Conservation (phyloP, 345 rosid genomes). For the Nephelium lappaceum region DNA sequence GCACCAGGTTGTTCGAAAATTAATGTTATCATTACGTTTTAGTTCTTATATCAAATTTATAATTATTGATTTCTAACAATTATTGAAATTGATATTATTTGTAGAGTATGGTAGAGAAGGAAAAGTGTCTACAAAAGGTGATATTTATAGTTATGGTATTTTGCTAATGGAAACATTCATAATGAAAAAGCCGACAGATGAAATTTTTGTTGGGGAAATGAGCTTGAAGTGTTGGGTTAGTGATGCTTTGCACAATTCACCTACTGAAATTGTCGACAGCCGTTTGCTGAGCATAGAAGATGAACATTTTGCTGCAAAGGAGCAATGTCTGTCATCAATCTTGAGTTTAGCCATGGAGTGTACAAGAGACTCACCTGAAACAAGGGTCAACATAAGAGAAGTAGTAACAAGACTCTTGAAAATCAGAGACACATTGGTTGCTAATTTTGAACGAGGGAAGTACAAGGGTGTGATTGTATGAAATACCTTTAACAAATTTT, state of each 20-base stretch:
- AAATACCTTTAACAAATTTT: neutral
- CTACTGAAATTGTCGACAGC: neutral
- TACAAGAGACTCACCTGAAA: neutral
- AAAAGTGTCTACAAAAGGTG: neutral
- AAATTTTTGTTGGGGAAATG: slow-evolving; percentile 1
- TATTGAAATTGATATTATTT: neutral
- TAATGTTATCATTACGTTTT: neutral
- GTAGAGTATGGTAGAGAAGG: slow-evolving; percentile 12
- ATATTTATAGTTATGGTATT: slow-evolving; percentile 19
- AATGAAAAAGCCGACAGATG: slow-evolving; percentile 15
- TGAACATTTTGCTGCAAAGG: neutral
- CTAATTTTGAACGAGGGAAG: neutral
- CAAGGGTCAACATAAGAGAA: neutral
- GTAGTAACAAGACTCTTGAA: neutral
- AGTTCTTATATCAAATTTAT: neutral
- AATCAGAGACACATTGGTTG: neutral
- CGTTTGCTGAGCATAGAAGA: neutral
- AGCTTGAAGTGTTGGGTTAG: slow-evolving; percentile 21
- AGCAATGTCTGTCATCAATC: slow-evolving; percentile 12
- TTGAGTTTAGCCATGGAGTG: slow-evolving; percentile 11
- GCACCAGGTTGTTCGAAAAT: slow-evolving; percentile 6
- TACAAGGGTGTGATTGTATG: neutral
- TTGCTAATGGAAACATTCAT: slow-evolving; percentile 13
- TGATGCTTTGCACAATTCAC: neutral
- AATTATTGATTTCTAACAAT: neutral